Conservation (phyloP, 345 rosid genomes). For the Camelina hispida region DNA sequence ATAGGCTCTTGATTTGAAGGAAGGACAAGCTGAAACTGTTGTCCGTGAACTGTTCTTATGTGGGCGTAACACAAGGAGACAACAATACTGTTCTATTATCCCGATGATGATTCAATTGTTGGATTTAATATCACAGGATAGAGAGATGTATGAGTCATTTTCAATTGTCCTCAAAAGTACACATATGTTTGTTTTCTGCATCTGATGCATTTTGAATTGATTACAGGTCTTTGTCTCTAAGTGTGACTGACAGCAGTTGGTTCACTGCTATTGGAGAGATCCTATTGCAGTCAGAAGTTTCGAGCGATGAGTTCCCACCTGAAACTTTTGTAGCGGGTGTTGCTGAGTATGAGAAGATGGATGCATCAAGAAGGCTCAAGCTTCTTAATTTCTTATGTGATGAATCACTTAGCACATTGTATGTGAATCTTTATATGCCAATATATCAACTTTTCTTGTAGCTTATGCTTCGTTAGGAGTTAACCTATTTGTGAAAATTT, state of each 20-base stretch:
- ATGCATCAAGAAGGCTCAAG: constrained; percentile 50
- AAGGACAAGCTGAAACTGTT: constrained; percentile 72
- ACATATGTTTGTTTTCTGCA: neutral
- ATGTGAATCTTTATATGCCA: constrained; percentile 11
- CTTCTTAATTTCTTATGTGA: constrained; percentile 57
- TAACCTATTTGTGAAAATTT: neutral
- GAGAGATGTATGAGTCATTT: constrained; percentile 52
- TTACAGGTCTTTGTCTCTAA: constrained; percentile 57
- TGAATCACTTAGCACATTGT: constrained; percentile 55
- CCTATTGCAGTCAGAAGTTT: constrained; percentile 45
- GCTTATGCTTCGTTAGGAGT: neutral
- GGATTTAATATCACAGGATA: constrained; percentile 55
- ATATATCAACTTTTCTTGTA: constrained; percentile 2
- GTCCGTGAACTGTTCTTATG: constrained; percentile 56
- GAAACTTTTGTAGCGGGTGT: constrained; percentile 46
- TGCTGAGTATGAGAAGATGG: constrained; percentile 43
- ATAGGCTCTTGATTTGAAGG: constrained; percentile 70
- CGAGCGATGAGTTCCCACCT: constrained; percentile 24
- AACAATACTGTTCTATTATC: constrained; percentile 53
- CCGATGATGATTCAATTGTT: constrained; percentile 63
- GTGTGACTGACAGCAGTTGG: constrained; percentile 58
- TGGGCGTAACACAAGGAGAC: constrained; percentile 55
- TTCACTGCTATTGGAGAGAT: constrained; percentile 51
- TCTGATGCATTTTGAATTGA: constrained; percentile 1
- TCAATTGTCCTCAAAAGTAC: neutral